Percentiles rank a stretch among this genome's conserved stretches.
Evolutionary conservation across 495 filamentous ascomycete species (phyloP).

Genomic region (Penicillium alfredii): DNA sequence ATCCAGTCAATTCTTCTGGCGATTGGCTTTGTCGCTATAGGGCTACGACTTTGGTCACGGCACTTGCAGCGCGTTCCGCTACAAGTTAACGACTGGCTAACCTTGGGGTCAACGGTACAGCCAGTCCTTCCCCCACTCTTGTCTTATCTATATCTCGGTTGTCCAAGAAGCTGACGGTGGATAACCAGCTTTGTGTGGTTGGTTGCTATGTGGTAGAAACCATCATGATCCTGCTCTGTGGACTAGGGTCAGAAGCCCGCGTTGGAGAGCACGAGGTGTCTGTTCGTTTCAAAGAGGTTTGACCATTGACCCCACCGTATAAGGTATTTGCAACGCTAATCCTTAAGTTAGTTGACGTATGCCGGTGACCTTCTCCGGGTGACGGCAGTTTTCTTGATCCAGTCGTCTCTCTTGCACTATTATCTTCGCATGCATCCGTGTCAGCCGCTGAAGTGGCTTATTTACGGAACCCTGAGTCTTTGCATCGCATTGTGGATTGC

Average conservation of each 20-base stretch:
- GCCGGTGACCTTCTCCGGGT: slow-evolving; percentile 17
- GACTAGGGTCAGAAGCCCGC: slow-evolving; percentile 14
- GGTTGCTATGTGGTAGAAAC: slow-evolving; percentile 21
- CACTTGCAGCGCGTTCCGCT: slow-evolving; percentile 5
- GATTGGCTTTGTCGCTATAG: slow-evolving; percentile 8
- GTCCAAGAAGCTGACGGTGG: neutral
- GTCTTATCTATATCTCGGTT: neutral
- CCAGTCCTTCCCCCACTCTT: neutral
- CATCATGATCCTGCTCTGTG: slow-evolving; percentile 13
- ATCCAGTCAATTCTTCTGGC: slow-evolving; percentile 18
- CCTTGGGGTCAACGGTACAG: slow-evolving; percentile 16
- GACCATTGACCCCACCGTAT: too few relatives aligned
- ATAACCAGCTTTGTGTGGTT: slow-evolving; percentile 10
- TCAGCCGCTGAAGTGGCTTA: slow-evolving; percentile 4
- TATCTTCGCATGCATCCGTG: slow-evolving; percentile 14
- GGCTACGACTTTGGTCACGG: slow-evolving; percentile 20
- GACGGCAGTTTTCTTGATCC: slow-evolving; percentile 10
- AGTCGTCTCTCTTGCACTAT: slow-evolving; percentile 18
- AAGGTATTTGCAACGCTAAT: slow-evolving; percentile 9
- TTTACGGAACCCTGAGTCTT: slow-evolving; percentile 10
- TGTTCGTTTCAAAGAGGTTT: slow-evolving; percentile 16
- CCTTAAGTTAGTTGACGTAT: slow-evolving; percentile 15
- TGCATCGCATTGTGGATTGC: slow-evolving; percentile 13
- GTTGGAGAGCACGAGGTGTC: slow-evolving; percentile 11
- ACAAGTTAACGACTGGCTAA: slow-evolving; percentile 18